Conservation (phyloP, 805 yeast genomes). For the Candida adriatica region DNA sequence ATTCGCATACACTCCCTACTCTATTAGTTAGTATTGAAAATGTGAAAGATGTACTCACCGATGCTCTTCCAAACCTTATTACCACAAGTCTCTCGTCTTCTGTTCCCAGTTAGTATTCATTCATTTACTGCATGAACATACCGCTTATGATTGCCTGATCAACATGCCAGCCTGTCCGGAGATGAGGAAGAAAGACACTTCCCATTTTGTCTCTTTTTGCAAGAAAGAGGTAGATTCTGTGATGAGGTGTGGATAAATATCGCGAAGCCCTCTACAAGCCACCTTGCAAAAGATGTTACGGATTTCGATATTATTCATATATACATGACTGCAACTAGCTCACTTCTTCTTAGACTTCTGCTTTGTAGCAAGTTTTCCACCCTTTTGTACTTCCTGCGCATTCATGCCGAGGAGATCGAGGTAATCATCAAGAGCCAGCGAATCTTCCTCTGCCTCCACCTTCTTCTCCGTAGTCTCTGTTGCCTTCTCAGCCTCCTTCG, state of each 20-base stretch:
- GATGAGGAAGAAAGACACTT: conserved; percentile 73
- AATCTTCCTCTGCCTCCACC: conserved; percentile 12
- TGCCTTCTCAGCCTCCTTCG: conserved; percentile 4
- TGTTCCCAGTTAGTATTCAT: conserved; percentile 1
- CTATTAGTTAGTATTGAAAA: no score
- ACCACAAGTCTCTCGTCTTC: conserved; percentile 88
- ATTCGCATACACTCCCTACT: conserved; percentile 79
- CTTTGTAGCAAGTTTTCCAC: conserved; percentile 45
- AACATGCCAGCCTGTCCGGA: conserved; percentile 79
- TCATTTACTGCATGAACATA: no score
- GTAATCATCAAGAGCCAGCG: conserved; percentile 37
- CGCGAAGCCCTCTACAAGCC: no score
- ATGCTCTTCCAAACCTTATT: conserved; percentile 80
- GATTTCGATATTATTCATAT: no score
- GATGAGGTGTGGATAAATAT: no score
- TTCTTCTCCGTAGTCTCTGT: conserved; percentile 2
- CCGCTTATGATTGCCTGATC: conserved; percentile 80
- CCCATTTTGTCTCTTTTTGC: conserved; percentile 43
- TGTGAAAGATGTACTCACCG: no score
- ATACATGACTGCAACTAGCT: not conserved
- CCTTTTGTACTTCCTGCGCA: conserved; percentile 46
- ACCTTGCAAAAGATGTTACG: no score
- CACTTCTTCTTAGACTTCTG: conserved; percentile 37
- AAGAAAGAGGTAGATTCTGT: no score
- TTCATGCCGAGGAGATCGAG: conserved; percentile 54